A percentile compares a stretch with the other conserved stretches of the same genome.
Conservation (phyloP, 192 early-diverging fungal genomes). For the Linnemannia hyalina region DNA sequence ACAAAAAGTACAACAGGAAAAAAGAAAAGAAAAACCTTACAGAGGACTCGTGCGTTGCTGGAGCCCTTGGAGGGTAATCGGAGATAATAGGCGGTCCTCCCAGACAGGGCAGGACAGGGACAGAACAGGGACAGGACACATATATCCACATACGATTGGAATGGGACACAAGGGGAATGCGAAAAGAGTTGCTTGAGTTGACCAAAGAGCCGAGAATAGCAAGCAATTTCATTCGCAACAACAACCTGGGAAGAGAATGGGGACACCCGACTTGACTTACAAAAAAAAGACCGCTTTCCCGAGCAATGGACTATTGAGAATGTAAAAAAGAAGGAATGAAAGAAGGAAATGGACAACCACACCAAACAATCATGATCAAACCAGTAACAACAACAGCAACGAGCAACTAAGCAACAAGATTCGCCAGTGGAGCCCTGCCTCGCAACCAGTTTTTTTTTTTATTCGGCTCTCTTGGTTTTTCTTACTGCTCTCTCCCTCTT, state of each 20-base stretch:
- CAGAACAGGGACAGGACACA: no score
- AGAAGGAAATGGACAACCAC: background rate
- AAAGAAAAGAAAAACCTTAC: background rate
- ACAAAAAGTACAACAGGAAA: background rate
- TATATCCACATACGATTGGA: no score
- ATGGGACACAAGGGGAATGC: no score
- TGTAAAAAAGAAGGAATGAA: no score
- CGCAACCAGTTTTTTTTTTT: background rate
- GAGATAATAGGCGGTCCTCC: background rate
- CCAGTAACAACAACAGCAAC: background rate
- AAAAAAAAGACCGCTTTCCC: no score
- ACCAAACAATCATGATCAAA: background rate
- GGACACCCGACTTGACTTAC: no score
- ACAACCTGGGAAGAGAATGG: no score
- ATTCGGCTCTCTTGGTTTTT: conserved; percentile 2
- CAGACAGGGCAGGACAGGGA: no score
- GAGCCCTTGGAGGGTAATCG: background rate
- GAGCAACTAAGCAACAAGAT: background rate
- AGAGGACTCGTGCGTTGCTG: background rate
- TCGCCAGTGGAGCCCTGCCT: background rate
- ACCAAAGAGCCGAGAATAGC: no score
- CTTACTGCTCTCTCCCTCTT: background rate
- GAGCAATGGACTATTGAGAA: no score
- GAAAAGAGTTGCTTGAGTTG: no score
- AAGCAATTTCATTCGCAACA: no score